Evolutionary conservation across 208 protist genomes (phyloP).

Genomic region (Giardia duodenalis): DNA sequence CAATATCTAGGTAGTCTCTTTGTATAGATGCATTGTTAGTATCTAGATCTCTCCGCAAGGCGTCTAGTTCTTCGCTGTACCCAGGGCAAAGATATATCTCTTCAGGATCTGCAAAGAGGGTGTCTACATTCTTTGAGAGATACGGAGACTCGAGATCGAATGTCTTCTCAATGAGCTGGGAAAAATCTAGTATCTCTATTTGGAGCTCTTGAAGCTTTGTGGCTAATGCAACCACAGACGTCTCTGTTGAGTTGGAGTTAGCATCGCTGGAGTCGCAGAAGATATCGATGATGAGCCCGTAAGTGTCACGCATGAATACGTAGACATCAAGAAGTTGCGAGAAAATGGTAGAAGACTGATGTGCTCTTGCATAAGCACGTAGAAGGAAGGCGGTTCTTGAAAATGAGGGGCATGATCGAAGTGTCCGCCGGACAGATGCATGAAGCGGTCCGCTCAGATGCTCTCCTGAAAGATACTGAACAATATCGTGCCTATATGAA

Average conservation of each 20-base stretch:
- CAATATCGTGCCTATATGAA: background rate
- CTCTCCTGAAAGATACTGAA: background rate
- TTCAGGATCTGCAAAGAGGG: background rate
- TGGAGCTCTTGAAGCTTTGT: background rate
- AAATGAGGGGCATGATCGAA: background rate
- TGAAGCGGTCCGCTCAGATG: background rate
- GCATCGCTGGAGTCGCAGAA: background rate
- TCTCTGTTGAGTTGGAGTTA: too few relatives aligned
- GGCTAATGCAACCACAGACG: background rate
- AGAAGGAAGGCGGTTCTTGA: background rate
- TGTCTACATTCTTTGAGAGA: background rate
- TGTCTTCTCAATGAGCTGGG: background rate
- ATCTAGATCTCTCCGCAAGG: background rate
- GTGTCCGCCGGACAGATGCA: background rate
- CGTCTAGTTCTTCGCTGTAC: background rate
- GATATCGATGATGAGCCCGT: background rate
- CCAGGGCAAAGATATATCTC: background rate
- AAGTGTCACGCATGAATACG: background rate
- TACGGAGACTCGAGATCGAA: background rate
- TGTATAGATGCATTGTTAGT: background rate
- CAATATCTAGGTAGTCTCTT: background rate
- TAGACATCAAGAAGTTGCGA: background rate
- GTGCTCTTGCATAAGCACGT: background rate
- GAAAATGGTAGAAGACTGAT: background rate
- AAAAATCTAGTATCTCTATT: background rate